Base-by-base conservation (phyloP, 345 rosid species). In the Lagerstroemia speciosa region DNA sequence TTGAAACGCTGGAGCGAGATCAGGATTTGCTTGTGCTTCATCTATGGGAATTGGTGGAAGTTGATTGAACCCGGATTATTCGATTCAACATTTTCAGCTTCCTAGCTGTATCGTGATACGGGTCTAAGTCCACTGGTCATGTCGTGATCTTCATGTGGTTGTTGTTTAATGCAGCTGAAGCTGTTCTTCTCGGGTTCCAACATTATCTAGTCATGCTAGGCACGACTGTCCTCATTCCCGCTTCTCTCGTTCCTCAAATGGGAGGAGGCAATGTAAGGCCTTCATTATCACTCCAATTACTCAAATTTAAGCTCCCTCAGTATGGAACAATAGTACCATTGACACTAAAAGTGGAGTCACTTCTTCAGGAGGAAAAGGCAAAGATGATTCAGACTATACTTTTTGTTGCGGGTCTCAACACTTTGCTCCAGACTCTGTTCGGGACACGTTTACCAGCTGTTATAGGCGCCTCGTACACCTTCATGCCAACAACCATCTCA, bases 141-240 rank as follows among this genome's bases (percentile, higher is more conserved):
- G 34, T 10, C 6, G 6, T 53, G 60, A 58, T 17, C 5, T 67
- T 27, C 60, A 62, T 14, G 63, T 7, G 14, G n/a, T 46, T 58
- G 43, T 55, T 79, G 71, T 71, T 66, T 78, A 27, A 65, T 75
- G 82, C 87, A 94, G 99, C 99, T 43, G 99, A 94, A 78, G 96
- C 99, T 34, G 82, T 94, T 66, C 84, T 94, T 30, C 82, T 94
- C 38, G 99, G 97, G 7, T 94, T 94, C 81, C 99, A 94, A 66
- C 97, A 94, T 72, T 94, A 91, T 82, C 76, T 91, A 69, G 97
- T 94, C 77, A 91, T 94, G 99, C 93, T 94, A 67, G 97, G 99
- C 50, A 94, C 99, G 48, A 86, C 88, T 0, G 99, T 94, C 74
- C 82, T 94, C 45, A 91, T 94, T 41, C 95, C 99, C 34, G 75